These are phyloP conservation scores for Ampelocalamus luodianensis DNA, from an alignment of 176 grass and related monocot genomes.

Conservation along the genomic window DNA sequence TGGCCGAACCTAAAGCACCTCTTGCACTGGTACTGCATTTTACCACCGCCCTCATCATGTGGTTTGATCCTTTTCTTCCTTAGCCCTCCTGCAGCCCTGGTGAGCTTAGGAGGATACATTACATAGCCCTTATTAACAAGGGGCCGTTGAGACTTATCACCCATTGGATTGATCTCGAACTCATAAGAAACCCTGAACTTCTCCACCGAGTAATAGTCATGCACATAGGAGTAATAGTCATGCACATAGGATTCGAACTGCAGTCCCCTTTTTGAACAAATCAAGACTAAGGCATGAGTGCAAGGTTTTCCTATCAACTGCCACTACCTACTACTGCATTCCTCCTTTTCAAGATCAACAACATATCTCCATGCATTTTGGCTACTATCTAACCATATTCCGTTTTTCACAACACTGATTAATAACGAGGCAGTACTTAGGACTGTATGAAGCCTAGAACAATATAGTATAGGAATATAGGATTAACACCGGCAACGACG, in stretches of 20 bases:
- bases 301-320: neutral
- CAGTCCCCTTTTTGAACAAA: neutral
- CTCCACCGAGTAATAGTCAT: neutral
- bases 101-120: neutral
- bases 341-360: too few relatives aligned
- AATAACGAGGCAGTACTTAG: too few relatives aligned
- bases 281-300: neutral
- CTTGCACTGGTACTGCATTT: too few relatives aligned
- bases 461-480: slow-evolving; percentile 62
- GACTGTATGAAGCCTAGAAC: slow-evolving; percentile 52
- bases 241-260: neutral
- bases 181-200: neutral
- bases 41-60: too few relatives aligned
- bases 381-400: too few relatives aligned
- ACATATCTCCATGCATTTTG: too few relatives aligned
- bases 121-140: neutral
- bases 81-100: too few relatives aligned
- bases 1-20: too few relatives aligned
- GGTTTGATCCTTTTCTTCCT: too few relatives aligned
- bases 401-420: too few relatives aligned
- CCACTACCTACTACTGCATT: neutral
- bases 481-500: slow-evolving; percentile 68
- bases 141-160: neutral
- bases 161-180: neutral
- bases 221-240: too few relatives aligned